phyloP scores from a whole-genome alignment of 441 rosid species.

The Adansonia rubrostipa region DNA sequence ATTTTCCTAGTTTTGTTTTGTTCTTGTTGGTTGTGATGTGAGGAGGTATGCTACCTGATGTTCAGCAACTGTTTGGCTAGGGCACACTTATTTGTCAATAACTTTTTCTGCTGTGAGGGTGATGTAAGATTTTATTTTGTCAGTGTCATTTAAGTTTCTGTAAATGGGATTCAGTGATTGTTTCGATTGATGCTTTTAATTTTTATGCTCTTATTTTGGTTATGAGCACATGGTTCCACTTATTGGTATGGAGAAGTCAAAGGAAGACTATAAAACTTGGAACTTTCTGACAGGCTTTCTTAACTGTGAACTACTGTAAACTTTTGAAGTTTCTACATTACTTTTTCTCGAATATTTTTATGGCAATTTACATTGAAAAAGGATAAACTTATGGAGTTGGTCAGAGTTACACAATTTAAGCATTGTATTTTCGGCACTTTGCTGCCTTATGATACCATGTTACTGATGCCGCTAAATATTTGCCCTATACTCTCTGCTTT shows the following conservation, averaged over 20 bases:
- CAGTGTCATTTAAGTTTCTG: conserved; percentile 16
- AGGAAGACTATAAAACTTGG: neutral
- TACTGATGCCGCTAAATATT: neutral
- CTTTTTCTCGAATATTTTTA: neutral
- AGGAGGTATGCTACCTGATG: conserved; percentile 30
- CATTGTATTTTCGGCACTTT: neutral
- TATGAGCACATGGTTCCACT: neutral
- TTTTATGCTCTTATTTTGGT: neutral
- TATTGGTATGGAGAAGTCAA: conserved; percentile 13
- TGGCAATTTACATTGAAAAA: conserved; percentile 5
- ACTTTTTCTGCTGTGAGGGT: neutral
- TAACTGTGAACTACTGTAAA: neutral
- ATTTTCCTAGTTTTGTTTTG: conserved; percentile 35
- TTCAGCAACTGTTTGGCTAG: conserved; percentile 27
- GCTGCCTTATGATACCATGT: neutral
- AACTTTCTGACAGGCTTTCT: neutral
- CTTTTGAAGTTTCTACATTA: neutral
- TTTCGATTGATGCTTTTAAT: neutral
- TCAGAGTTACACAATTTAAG: neutral
- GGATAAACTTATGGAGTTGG: neutral
- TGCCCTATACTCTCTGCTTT: neutral
- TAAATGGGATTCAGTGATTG: conserved; percentile 10
- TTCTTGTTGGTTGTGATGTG: conserved; percentile 24
- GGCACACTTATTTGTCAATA: conserved; percentile 20
- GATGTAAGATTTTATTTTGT: conserved; percentile 6